Base-by-base conservation (phyloP, 2,329 filamentous ascomycete species). In the Paracamarosporium sp. region DNA sequence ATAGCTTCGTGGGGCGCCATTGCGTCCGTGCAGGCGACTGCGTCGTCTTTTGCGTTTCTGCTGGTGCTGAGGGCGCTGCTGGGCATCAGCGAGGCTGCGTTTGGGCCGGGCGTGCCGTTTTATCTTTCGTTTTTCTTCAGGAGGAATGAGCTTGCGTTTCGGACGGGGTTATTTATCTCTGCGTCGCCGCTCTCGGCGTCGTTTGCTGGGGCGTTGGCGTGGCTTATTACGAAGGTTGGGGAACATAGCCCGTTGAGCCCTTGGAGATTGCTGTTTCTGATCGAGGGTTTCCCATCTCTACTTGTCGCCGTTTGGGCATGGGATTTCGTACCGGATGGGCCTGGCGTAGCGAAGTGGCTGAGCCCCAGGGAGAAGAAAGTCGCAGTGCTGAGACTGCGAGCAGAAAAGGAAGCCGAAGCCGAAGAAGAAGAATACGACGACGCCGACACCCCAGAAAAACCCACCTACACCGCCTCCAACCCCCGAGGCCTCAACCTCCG, bases 141-240 rank as follows among this genome's bases (percentile, higher is more conserved):
- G 13, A 78, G 85, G 6, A 79, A 86, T 45, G 94, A 98, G 75
- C 80, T 97, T 31, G 94, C 93, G 0, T 89, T 95, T 59, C 83
- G 93, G 35, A 95, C 91, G 0, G 93, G 92, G 22, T 83, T 96
- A 1, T 96, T 97, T 76, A 88, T 97, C 53, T 93, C 91, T 0
- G 93, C 86, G 0, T 85, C 85, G 6, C 85, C 86, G 0, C 72
- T 88, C 31, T 86, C 86, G 31, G 84, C 84, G 8, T 85, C 83
- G 2, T 88, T 95, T 63, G 93, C 93, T 0, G 91, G 91, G 36
- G 89, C 85, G 8, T 81, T 97, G 4, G 92, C 93, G 7, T 92
- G 90, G 88, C 70, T 88, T 22, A 94, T 97, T 60, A 85, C 93
- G 50, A 87, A 86, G 66, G 68, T 92, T 13, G 91, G 87, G 50